Evolutionary conservation across 805 yeast genomes (phyloP), one percentile per base, ranked within the genome.

Genomic region (Spathaspora passalidarum): DNA sequence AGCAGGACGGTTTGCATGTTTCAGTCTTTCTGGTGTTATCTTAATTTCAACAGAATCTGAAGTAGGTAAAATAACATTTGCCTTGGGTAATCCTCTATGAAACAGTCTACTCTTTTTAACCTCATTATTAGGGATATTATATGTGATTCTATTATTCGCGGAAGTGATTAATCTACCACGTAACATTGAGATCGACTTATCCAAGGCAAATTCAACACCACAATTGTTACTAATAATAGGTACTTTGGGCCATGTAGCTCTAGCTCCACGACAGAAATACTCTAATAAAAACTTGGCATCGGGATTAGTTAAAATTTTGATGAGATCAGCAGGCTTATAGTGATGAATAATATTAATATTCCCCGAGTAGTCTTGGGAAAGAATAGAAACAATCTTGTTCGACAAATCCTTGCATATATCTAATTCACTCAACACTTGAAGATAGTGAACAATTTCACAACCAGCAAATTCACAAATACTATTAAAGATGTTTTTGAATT

Each of bases 241-340:
- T 4, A 94, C 64, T 57, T 88, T 88, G 0, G 97, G 96, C 97
- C 98, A 92, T 0, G 97, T 84, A 0, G 97, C 92, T 47, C 88
- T 71, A 1, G 96, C 94, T 1, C 98, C 99, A 50, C 95, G 76
- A 34, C 82, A 73, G 2, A 85, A 78, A 48, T 87, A 79, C 47
- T 84, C 85, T 39, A 82, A 62, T 38, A 91, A 62, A 55, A 86
- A 88, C 44, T 81, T 87, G 0, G 86, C 82, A 0, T 91, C 78
- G 1, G 99, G 99, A 58, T 94, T 92, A 17, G 78, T 75, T 54
- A 94, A 73, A 25, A 94, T 62, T 46, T 80, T 81, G 32, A 74
- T 65, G 42, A 88, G 67, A 50, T 88, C 90, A 0, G 72, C 53
- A 43, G 81, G 64, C 32, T 75, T 69, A 47, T 86, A 71, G 42